phyloP scores from a whole-genome alignment of 306 rosid genomes.

The Adenanthera pavonina region DNA sequence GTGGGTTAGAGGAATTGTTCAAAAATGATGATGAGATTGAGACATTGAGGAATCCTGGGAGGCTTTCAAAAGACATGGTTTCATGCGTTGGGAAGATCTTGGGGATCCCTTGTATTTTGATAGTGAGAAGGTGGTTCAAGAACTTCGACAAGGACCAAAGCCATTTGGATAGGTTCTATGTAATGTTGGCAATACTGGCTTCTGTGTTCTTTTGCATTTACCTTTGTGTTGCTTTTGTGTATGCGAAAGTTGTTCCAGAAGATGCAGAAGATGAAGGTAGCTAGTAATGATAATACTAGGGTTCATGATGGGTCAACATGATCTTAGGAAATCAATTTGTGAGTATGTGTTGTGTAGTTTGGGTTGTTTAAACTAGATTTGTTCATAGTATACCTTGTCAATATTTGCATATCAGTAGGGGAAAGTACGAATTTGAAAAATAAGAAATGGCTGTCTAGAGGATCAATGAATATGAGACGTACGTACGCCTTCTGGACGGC shows the following conservation, averaged over 20 bases:
- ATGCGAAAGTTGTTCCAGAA: background rate
- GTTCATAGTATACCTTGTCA: no score
- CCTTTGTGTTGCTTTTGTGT: background rate
- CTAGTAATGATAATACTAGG: no score
- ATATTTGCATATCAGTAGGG: no score
- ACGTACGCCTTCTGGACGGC: no score
- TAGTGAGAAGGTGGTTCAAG: background rate
- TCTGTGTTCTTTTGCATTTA: conserved; percentile 2
- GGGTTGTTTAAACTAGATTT: no score
- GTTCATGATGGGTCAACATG: no score
- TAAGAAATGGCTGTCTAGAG: no score
- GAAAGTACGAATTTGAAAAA: no score
- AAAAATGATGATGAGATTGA: background rate
- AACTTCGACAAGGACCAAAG: background rate
- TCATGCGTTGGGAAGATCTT: background rate
- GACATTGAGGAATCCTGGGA: background rate
- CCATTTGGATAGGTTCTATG: background rate
- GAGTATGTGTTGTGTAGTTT: no score
- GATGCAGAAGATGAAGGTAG: background rate
- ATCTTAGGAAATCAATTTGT: no score
- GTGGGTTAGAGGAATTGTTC: conserved; percentile 9
- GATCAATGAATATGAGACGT: no score
- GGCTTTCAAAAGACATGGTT: background rate
- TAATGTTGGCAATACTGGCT: background rate
- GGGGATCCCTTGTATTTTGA: background rate